Percentiles rank a stretch among this genome's conserved stretches.
These are phyloP conservation scores for Teunomyces tritomae DNA, from an alignment of 805 yeast species.

Conservation along the genomic window DNA sequence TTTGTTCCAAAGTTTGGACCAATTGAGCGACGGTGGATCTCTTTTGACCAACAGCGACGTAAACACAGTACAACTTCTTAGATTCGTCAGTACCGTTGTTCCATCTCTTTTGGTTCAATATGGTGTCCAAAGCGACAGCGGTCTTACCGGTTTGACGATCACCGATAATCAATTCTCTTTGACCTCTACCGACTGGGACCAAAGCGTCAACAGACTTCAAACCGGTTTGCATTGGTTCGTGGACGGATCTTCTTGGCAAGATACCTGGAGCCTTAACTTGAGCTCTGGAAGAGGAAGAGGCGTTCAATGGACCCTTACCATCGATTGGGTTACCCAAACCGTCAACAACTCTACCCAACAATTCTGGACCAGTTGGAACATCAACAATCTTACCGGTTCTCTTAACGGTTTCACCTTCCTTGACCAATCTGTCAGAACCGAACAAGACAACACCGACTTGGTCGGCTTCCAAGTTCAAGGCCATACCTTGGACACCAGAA, in stretches of 20 bases:
- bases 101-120: slow-evolving; percentile 99
- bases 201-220: slow-evolving; percentile 97
- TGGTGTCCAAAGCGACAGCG: slow-evolving; percentile 97
- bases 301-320: slow-evolving; percentile 97
- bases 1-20: slow-evolving; percentile 97
- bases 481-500: slow-evolving; percentile 99
- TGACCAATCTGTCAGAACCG: slow-evolving; percentile 98
- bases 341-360: slow-evolving; percentile 98
- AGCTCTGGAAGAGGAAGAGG: slow-evolving; percentile 85
- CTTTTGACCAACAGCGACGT: slow-evolving; percentile 99
- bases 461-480: slow-evolving; percentile 99
- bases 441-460: slow-evolving; percentile 99
- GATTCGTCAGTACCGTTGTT: slow-evolving; percentile 91
- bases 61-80: slow-evolving; percentile 98
- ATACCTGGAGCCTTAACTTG: slow-evolving; percentile 99
- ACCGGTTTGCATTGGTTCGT: slow-evolving; percentile 99
- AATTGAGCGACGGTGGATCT: slow-evolving; percentile 99
- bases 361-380: slow-evolving; percentile 97
- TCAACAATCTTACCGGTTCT: slow-evolving; percentile 99
- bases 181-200: slow-evolving; percentile 99
- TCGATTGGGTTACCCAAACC: slow-evolving; percentile 99
- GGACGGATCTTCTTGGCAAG: slow-evolving; percentile 97
- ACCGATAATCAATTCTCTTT: slow-evolving; percentile 99
- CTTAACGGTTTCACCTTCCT: slow-evolving; percentile 99
- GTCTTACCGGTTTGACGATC: slow-evolving; percentile 99